Evolutionary conservation across 805 yeast species (phyloP), one percentile per base, ranked within the genome.

Genomic region (Phaffomyces antillensis): DNA sequence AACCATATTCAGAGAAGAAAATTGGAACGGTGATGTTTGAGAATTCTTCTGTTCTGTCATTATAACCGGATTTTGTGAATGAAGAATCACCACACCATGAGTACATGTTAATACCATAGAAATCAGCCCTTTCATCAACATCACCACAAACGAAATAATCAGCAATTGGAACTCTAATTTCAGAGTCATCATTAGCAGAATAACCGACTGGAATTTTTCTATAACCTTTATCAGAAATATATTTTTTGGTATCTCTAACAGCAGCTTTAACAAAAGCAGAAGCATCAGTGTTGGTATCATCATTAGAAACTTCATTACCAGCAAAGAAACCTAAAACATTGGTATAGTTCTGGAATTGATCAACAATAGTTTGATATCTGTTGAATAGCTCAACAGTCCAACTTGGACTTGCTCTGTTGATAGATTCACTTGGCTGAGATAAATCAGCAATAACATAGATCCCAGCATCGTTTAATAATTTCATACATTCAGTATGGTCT

Each of bases 31-130:
- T 76, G 62, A 83, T 65, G 67, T 83, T 77, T 36, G 71, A 47
- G 62, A 83, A 83, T 48, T 81, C 81, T 26, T 70, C 64, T 41
- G 90, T 83, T 70, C 84, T 76, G 51, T 66, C 75, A 52, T 69
- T 59, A 67, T 81, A 85, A 61, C 93, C 93, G 46, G 90, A 83
- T 7, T 63, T 50, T 30, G 60, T 44, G 70, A 71, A 84, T 43
- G 76, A 61, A 17, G 86, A 77, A 17, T 59, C 38, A 58, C 91
- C 91, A 73, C 93, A 84, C 93, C 93, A 85, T 70, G 83, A 88
- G 71, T 85, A 85, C 88, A 83, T 83, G 76, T 85, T 85, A 63
- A 84, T 81, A 75, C 93, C 93, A 63, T 83, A 85, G 73, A 85
- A 85, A 65, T 85, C 93, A 48, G 88, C 89, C 54, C 71, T 71